These are phyloP conservation scores for Sungouiozyma intestinalis DNA, from an alignment of 805 yeast species.

Conservation along the genomic window DNA sequence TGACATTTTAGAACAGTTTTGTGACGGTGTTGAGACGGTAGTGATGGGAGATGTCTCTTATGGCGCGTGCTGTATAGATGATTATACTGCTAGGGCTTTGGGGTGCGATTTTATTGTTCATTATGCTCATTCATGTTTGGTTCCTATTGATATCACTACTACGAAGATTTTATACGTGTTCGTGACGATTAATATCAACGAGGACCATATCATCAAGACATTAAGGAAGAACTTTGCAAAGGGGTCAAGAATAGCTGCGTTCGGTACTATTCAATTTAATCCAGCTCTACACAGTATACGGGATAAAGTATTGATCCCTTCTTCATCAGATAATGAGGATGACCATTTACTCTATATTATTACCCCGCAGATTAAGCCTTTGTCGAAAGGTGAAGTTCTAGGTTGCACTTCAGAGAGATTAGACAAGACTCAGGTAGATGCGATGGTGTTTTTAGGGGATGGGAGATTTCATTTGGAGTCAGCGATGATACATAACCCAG, in stretches of 20 bases:
- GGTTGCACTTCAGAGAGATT: conserved; percentile 92
- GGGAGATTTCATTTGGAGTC: conserved; percentile 93
- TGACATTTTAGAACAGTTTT: conserved; percentile 87
- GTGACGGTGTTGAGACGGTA: conserved; percentile 62
- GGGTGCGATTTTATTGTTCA: conserved; percentile 93
- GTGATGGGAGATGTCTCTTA: conserved; percentile 99
- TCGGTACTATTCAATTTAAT: conserved; percentile 95
- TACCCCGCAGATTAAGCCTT: conserved; percentile 87
- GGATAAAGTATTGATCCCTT: conserved; percentile 44
- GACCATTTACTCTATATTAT: conserved; percentile 44
- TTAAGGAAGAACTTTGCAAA: conserved; percentile 54
- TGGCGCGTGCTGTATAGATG: conserved; percentile 98
- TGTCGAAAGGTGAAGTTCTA: conserved; percentile 90
- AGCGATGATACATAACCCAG: conserved; percentile 95
- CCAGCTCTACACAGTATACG: conserved; percentile 80
- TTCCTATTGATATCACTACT: conserved; percentile 84
- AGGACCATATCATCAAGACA: conserved; percentile 69
- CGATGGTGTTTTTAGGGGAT: conserved; percentile 89
- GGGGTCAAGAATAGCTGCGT: conserved; percentile 66
- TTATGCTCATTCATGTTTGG: conserved; percentile 94
- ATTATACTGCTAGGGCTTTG: conserved; percentile 82
- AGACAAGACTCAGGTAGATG: conserved; percentile 51
- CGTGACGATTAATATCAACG: conserved; percentile 87
- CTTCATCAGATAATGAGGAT: conserved; percentile 28
- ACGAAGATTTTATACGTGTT: conserved; percentile 92